Base-by-base conservation (phyloP, 2,329 filamentous ascomycete species). In the Botrytis tulipae region DNA sequence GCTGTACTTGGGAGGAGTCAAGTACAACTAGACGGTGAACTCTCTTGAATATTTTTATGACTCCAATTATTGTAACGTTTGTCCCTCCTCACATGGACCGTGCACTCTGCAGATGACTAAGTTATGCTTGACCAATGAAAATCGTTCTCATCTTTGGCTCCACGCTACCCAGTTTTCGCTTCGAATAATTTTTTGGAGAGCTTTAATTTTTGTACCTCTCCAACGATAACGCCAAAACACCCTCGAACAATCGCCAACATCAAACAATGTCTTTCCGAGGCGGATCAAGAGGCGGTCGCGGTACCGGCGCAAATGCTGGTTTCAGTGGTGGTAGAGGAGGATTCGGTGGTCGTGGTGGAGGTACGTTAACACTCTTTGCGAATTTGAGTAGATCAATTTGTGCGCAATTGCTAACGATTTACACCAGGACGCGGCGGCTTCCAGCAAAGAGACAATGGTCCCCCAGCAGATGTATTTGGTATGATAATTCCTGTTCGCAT, bases 381-480 rank as follows among this genome's bases (percentile, higher is more conserved):
- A 29, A 68, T 73, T 62, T 57, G n/a, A 25, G 46, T 66, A 60
- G 70, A 66, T 71, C n/a, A 40, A 63, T 66, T 57, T 73, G 65
- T 72, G 59, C 67, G 65, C 57, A 62, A 72, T 59, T 70, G 73
- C 73, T 78, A 66, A 79, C 71, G 62, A 74, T 74, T 60, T 37
- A 74, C 76, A 80, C 81, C 82, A 88, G 88, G 88, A 76, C 88
- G 89, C 76, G 89, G 88, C 81, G 89, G 89, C 74, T 90, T 87
- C 81, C 86, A 88, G 76, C 86, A 88, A 76, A 81, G 84, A 76
- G 88, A 89, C 74, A 88, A 87, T 80, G 90, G 90, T 68, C 90
- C 90, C 75, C 90, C 90, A 75, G 87, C 87, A 73, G 83, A 86
- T 74, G 89, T 92, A 71, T 81, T 90, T 79, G 87, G 86, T 88